These are phyloP conservation scores for Metschnikowia kunwiensis DNA, from an alignment of 805 yeast species.

Conservation along the genomic window DNA sequence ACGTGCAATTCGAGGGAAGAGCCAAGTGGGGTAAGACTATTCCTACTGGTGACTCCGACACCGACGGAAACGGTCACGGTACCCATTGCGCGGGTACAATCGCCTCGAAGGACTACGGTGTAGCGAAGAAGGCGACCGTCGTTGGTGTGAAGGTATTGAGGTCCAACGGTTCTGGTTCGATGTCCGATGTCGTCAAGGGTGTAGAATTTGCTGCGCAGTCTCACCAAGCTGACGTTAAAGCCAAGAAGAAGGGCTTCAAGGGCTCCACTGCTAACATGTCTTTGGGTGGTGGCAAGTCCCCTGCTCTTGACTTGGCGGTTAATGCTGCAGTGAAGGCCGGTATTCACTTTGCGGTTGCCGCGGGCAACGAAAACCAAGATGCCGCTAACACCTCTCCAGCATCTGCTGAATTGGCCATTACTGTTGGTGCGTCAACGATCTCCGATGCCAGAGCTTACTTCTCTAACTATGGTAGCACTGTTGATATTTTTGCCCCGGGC, in stretches of 20 bases:
- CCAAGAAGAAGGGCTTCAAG: constrained; percentile 44
- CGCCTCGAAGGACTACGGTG: constrained; percentile 79
- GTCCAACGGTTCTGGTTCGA: constrained; percentile 37
- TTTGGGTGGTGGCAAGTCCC: constrained; percentile 56
- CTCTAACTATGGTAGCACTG: constrained; percentile 53
- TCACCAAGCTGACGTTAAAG: constrained; percentile 38
- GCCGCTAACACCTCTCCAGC: constrained; percentile 63
- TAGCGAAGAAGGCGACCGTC: constrained; percentile 56
- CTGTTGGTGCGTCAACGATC: constrained; percentile 49
- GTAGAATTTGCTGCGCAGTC: constrained; percentile 45
- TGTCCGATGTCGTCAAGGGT: constrained; percentile 43
- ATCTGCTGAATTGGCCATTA: constrained; percentile 51
- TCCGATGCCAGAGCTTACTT: constrained; percentile 48
- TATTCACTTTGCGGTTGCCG: constrained; percentile 59
- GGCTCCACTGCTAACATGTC: constrained; percentile 65
- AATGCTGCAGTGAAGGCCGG: constrained; percentile 58
- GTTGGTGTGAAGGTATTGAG: constrained; percentile 44
- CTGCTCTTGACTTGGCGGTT: constrained; percentile 55
- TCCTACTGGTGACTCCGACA: constrained; percentile 56
- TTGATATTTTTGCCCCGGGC: constrained; percentile 55
- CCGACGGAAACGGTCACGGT: constrained; percentile 82
- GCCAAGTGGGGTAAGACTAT: constrained; percentile 59
- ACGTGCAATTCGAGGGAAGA: constrained; percentile 64
- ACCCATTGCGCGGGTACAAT: constrained; percentile 91
- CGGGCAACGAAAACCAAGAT: constrained; percentile 60